Conservation (phyloP, 306 rosid genomes). For the Dryas octopetala region DNA sequence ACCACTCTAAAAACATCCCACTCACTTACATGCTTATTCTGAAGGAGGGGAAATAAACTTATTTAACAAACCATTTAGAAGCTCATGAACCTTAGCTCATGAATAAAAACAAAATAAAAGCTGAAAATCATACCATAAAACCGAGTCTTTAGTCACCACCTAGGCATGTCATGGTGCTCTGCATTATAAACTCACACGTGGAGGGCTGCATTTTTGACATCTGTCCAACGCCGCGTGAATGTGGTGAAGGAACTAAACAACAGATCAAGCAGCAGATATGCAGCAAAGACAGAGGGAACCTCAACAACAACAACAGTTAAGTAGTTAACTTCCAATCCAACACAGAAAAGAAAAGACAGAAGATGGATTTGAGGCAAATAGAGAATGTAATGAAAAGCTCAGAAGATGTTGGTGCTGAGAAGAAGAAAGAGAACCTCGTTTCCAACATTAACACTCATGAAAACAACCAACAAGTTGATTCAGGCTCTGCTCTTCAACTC, state of each 20-base stretch:
- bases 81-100: no score
- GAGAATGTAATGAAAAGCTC: slow-evolving; percentile 11
- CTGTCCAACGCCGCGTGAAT: background rate
- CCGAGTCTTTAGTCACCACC: no score
- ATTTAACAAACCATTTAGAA: no score
- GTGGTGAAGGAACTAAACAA: background rate
- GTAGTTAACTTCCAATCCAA: background rate
- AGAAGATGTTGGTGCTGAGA: background rate
- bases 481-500: slow-evolving; percentile 52
- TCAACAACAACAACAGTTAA: background rate
- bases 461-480: slow-evolving; percentile 22
- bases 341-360: background rate
- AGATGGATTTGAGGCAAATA: slow-evolving; percentile 30
- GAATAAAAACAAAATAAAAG: no score
- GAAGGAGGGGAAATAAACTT: no score
- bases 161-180: no score
- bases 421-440: slow-evolving; percentile 9
- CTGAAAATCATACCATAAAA: no score
- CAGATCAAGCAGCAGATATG: no score
- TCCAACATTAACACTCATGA: slow-evolving; percentile 5
- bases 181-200: no score
- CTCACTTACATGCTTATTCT: no score
- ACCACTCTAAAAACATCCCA: no score
- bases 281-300: no score
- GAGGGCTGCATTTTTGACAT: background rate